Conservation (phyloP, 768 basidiomycete genomes). For the Mycena alexandri region DNA sequence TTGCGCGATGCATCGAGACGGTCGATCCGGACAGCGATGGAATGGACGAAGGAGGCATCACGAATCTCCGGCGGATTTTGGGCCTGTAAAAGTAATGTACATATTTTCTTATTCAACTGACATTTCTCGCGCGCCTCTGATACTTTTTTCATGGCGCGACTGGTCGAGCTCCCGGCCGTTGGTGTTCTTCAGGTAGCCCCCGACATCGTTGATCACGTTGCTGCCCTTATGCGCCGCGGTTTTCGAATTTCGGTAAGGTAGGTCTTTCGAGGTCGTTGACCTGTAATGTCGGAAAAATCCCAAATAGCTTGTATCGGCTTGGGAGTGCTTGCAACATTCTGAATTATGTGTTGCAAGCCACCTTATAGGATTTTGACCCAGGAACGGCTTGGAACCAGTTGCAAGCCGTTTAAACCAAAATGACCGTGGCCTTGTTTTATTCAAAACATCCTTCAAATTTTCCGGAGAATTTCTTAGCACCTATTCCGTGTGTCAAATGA, state of each 20-base stretch:
- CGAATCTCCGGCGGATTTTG: conserved; percentile 63
- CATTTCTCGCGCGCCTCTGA: conserved; percentile 75
- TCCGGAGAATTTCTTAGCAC: too few relatives aligned
- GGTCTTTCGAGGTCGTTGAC: conserved; percentile 81
- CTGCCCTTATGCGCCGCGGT: conserved; percentile 83
- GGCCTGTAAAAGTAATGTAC: conserved; percentile 49
- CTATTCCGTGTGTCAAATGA: too few relatives aligned
- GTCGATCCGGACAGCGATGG: conserved; percentile 82
- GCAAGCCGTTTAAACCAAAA: too few relatives aligned
- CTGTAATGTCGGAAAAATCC: too few relatives aligned
- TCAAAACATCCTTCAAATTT: too few relatives aligned
- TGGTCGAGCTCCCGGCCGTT: conserved; percentile 74
- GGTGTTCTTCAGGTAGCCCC: conserved; percentile 87
- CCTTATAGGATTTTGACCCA: too few relatives aligned
- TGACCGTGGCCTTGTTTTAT: too few relatives aligned
- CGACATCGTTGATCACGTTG: conserved; percentile 90
- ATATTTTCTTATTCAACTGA: conserved; percentile 31
- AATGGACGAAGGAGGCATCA: conserved; percentile 66
- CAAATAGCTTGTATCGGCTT: too few relatives aligned
- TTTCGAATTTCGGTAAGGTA: conserved; percentile 71
- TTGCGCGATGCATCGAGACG: conserved; percentile 83
- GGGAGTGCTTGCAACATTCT: too few relatives aligned
- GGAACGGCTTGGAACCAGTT: too few relatives aligned
- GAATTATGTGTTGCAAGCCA: too few relatives aligned
- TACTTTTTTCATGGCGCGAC: conserved; percentile 85